Conservation (phyloP, 805 yeast species). For the Teunomyces panamensis region DNA sequence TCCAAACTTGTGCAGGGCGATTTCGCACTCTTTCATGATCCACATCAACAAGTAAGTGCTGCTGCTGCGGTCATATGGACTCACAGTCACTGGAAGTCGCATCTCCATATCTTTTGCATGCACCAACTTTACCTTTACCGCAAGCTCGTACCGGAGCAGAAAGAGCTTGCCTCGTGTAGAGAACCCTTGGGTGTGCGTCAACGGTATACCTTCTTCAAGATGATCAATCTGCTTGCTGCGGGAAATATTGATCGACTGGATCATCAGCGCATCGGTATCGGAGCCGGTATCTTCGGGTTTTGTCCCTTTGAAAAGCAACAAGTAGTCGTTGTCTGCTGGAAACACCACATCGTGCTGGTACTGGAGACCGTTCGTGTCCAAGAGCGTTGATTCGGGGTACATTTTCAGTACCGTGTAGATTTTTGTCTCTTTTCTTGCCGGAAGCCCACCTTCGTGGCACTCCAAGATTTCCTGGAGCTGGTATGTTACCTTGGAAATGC, state of each 20-base stretch:
- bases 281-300: not conserved
- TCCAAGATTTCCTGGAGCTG: conserved; percentile 55
- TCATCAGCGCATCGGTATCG: conserved; percentile 7
- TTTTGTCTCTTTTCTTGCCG: conserved; percentile 45
- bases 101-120: conserved; percentile 51
- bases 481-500: conserved; percentile 43
- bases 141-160: conserved; percentile 49
- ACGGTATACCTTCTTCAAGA: conserved; percentile 37
- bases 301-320: conserved; percentile 18
- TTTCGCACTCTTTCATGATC: conserved; percentile 51
- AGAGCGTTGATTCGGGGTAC: conserved; percentile 13
- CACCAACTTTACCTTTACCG: conserved; percentile 46
- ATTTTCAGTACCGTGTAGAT: conserved; percentile 33
- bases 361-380: conserved; percentile 26
- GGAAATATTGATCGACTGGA: conserved; percentile 17
- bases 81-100: conserved; percentile 50
- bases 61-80: conserved; percentile 50
- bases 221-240: conserved; percentile 22
- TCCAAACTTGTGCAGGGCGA: conserved; percentile 40
- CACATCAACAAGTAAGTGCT: conserved; percentile 50
- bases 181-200: conserved; percentile 48
- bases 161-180: conserved; percentile 51
- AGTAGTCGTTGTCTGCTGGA: conserved; percentile 37
- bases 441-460: conserved; percentile 49
- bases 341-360: conserved; percentile 23